Percentiles rank a stretch among this genome's conserved stretches.
These are phyloP conservation scores for Juglanconis juglandina DNA, from an alignment of 2,329 filamentous ascomycete species.

Conservation along the genomic window DNA sequence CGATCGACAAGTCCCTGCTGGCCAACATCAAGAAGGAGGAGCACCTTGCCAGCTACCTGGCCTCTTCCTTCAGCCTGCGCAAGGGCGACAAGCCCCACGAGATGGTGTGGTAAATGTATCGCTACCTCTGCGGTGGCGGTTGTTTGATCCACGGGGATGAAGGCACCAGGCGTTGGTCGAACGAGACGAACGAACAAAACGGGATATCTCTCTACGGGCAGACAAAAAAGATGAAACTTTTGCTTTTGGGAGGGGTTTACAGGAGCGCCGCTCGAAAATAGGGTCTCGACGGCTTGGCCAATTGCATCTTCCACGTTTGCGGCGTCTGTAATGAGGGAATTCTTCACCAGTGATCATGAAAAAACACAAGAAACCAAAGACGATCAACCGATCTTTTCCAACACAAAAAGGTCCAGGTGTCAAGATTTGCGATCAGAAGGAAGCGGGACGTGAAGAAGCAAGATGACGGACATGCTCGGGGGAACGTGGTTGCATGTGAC, in stretches of 20 bases:
- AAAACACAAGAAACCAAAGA: conserved; percentile 23
- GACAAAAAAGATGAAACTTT: conserved; percentile 24
- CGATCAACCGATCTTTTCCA: conserved; percentile 10
- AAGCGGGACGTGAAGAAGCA: conserved; percentile 8
- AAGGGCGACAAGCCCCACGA: conserved; percentile 99
- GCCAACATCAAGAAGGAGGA: conserved; percentile 98
- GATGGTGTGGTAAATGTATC: conserved; percentile 87
- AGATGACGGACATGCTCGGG: not conserved
- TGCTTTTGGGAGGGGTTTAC: conserved; percentile 20
- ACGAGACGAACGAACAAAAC: conserved; percentile 20
- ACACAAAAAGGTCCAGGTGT: not conserved
- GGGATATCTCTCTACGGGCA: conserved; percentile 20
- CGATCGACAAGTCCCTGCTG: conserved; percentile 93
- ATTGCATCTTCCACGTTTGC: conserved; percentile 65
- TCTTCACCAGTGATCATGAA: conserved; percentile 49
- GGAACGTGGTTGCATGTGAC: conserved; percentile 2
- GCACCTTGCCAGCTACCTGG: conserved; percentile 88
- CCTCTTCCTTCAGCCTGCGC: conserved; percentile 94
- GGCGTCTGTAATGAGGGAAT: conserved; percentile 62
- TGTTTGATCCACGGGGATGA: conserved; percentile 9
- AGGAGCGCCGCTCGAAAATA: conserved; percentile 20
- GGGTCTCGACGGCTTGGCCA: conserved; percentile 51
- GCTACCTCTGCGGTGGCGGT: conserved; percentile 2
- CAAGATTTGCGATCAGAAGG: not conserved
- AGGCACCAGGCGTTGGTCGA: conserved; percentile 16